Evolutionary conservation across 1,284 basidiomycete genomes (phyloP).

Genomic region (Sporisorium iseilematis-ciliati): DNA sequence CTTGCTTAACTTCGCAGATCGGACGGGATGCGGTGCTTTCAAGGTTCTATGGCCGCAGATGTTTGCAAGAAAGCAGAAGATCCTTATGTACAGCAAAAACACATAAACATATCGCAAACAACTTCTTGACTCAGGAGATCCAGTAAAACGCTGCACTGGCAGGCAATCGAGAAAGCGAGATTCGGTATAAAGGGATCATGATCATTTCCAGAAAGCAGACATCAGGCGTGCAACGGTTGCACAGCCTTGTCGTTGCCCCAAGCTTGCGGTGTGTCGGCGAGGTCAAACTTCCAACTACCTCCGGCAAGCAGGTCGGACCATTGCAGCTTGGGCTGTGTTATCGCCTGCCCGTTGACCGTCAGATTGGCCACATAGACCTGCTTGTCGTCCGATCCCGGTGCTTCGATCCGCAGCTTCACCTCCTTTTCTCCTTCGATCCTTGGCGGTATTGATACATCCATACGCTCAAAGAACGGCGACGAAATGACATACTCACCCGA

Average conservation of each 20-base stretch:
- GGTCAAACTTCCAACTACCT: constrained; percentile 39
- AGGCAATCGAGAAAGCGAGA: constrained; percentile 47
- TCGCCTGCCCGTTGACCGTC: constrained; percentile 23
- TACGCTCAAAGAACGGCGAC: constrained; percentile 79
- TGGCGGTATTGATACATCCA: constrained; percentile 75
- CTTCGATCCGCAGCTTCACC: constrained; percentile 22
- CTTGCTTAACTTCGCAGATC: constrained; percentile 84
- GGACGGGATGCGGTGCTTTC: constrained; percentile 83
- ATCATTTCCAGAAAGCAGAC: not conserved
- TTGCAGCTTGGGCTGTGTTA: constrained; percentile 26
- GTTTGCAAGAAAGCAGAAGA: no score
- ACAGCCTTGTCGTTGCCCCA: constrained; percentile 35
- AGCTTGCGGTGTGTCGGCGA: constrained; percentile 14
- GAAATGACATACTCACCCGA: constrained; percentile 75
- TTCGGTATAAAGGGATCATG: constrained; percentile 82
- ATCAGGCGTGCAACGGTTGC: constrained; percentile 14
- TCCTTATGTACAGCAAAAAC: no score
- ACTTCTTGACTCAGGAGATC: no score
- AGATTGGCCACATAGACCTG: constrained; percentile 32
- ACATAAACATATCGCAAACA: no score
- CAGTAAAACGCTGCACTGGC: not conserved
- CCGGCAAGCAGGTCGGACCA: constrained; percentile 41
- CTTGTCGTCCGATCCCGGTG: constrained; percentile 24
- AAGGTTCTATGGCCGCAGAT: constrained; percentile 54
- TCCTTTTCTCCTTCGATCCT: not conserved